These are phyloP conservation scores for Voacanga thouarsii DNA, from an alignment of 257 asterid species.

Conservation along the genomic window DNA sequence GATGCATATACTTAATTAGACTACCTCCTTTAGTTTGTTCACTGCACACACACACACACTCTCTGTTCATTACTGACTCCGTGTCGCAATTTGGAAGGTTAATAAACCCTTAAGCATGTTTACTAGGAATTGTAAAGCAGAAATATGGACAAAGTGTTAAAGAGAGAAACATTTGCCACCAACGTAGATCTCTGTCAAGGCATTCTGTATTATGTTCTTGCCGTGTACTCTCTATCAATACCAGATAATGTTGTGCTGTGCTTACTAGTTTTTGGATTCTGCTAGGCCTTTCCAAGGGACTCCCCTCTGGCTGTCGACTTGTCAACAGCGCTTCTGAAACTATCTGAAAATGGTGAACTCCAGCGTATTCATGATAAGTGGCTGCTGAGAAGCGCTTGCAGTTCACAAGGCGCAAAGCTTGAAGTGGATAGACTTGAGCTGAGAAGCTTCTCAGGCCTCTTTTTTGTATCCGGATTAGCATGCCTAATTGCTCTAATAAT, in stretches of 20 bases:
- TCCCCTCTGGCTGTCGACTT: constrained; percentile 54
- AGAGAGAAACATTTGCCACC: background rate
- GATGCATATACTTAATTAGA: background rate
- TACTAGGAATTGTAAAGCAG: background rate
- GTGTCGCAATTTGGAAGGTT: background rate
- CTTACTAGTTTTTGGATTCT: background rate
- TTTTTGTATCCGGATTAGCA: constrained; percentile 38
- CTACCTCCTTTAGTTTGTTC: background rate
- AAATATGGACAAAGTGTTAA: background rate
- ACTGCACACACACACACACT: background rate
- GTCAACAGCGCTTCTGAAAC: constrained; percentile 52
- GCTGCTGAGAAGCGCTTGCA: constrained; percentile 49
- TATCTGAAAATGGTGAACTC: constrained; percentile 57
- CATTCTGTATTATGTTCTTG: background rate
- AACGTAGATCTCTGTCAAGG: background rate
- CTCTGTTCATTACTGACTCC: background rate
- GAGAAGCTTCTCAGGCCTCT: constrained; percentile 48
- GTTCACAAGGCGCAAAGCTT: constrained; percentile 42
- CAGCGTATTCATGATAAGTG: constrained; percentile 58
- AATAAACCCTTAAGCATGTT: background rate
- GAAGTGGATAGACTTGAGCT: constrained; percentile 45
- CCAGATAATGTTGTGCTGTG: background rate
- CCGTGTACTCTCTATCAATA: too few relatives aligned
- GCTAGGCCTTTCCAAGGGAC: constrained; percentile 52
- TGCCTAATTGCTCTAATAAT: constrained; percentile 44